Conservation (phyloP, 805 yeast genomes). For the Candida chauliodis region DNA sequence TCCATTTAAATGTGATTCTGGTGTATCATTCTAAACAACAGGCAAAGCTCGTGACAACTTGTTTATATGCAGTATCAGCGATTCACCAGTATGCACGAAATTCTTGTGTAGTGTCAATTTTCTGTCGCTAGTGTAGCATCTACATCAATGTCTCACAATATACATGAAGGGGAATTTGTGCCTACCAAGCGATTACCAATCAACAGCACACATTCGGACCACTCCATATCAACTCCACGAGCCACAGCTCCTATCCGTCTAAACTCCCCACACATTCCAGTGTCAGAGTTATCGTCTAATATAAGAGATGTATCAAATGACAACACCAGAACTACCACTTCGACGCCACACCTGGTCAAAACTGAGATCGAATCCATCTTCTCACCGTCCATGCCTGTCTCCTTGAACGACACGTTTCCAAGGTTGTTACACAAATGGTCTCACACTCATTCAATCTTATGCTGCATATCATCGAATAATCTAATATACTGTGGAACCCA, state of each 20-base stretch:
- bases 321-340: constrained; percentile 2
- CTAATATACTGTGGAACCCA: constrained; percentile 88
- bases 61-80: too few relatives aligned
- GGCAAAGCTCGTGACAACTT: too few relatives aligned
- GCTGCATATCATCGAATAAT: constrained; percentile 57
- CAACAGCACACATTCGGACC: constrained; percentile 15
- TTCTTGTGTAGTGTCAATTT: not conserved
- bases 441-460: constrained; percentile 66
- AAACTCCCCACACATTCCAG: constrained; percentile 19
- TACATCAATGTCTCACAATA: constrained; percentile 5
- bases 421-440: constrained; percentile 71
- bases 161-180: constrained; percentile 34
- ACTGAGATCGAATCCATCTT: constrained; percentile 4
- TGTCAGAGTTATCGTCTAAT: constrained; percentile 8
- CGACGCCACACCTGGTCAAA: constrained; percentile 5
- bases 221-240: constrained; percentile 10
- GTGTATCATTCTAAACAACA: too few relatives aligned
- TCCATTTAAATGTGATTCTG: too few relatives aligned
- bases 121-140: too few relatives aligned
- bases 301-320: not conserved
- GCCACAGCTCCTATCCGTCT: constrained; percentile 18
- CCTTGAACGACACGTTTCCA: constrained; percentile 15
- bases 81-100: not conserved
- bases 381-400: constrained; percentile 7
- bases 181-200: constrained; percentile 20